Conservation (phyloP, 306 rosid species). For the Sechiopsis laciniata region DNA sequence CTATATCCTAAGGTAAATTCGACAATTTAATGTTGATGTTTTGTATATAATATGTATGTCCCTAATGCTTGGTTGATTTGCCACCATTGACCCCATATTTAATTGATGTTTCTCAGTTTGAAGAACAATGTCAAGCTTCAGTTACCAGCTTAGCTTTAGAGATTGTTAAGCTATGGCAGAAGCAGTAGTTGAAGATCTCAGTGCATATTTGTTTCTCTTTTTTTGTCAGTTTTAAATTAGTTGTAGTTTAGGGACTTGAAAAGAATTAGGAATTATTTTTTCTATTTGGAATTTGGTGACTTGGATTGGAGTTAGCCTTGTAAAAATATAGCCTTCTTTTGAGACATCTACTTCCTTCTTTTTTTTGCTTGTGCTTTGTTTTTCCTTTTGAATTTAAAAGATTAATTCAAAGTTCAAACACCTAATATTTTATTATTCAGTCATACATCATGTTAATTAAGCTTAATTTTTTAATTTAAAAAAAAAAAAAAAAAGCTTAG, state of each 20-base stretch:
- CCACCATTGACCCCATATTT: conserved; percentile 23
- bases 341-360: no score
- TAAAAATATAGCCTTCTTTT: not conserved
- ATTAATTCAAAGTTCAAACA: no score
- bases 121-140: conserved; percentile 78
- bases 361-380: no score
- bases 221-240: not conserved
- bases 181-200: not conserved
- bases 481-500: no score
- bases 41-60: not conserved
- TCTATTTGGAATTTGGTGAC: not conserved
- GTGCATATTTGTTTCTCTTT: not conserved
- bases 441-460: no score
- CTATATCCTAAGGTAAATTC: conserved; percentile 70
- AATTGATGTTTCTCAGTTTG: conserved; percentile 46
- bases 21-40: not conserved
- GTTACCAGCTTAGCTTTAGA: conserved; percentile 55
- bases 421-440: no score
- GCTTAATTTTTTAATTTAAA: no score
- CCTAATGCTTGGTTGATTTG: conserved; percentile 14
- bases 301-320: not conserved
- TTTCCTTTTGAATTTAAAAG: no score
- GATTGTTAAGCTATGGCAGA: not conserved
- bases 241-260: not conserved
- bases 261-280: not conserved